Evolutionary conservation across 2,329 filamentous ascomycete species (phyloP).

Genomic region (Emergomyces pasteurianus): DNA sequence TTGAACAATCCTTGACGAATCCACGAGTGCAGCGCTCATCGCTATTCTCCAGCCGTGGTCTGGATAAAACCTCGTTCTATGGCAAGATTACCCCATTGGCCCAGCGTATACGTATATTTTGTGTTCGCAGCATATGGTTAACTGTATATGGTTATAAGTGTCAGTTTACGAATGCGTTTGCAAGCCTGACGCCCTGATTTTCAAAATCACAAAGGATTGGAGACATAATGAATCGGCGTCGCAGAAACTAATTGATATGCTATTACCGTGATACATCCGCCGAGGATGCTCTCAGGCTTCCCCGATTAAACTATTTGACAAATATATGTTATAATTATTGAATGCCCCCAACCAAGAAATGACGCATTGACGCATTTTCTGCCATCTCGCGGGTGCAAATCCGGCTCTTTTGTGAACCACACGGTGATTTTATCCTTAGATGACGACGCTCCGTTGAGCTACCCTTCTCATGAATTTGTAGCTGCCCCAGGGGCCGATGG

Average conservation of each 20-base stretch:
- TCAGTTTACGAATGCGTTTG: background rate
- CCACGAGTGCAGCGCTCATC: background rate
- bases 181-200: background rate
- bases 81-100: background rate
- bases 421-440: too few species aligned
- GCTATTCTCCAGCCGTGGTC: background rate
- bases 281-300: too few species aligned
- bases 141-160: background rate
- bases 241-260: background rate
- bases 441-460: too few species aligned
- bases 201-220: background rate
- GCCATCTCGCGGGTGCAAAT: too few species aligned
- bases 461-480: too few species aligned
- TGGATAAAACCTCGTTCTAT: background rate
- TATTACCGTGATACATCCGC: too few species aligned
- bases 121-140: background rate
- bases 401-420: too few species aligned
- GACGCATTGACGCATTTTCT: too few species aligned
- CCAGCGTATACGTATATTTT: background rate
- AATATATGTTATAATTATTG: too few species aligned
- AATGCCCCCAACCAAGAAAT: too few species aligned
- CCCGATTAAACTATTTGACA: too few species aligned
- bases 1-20: background rate
- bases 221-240: background rate
- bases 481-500: too few species aligned